Percentiles rank a stretch among this genome's conserved stretches.
Evolutionary conservation across 139 green algal species (phyloP).

Genomic region (Spirogloea muscicola): DNA sequence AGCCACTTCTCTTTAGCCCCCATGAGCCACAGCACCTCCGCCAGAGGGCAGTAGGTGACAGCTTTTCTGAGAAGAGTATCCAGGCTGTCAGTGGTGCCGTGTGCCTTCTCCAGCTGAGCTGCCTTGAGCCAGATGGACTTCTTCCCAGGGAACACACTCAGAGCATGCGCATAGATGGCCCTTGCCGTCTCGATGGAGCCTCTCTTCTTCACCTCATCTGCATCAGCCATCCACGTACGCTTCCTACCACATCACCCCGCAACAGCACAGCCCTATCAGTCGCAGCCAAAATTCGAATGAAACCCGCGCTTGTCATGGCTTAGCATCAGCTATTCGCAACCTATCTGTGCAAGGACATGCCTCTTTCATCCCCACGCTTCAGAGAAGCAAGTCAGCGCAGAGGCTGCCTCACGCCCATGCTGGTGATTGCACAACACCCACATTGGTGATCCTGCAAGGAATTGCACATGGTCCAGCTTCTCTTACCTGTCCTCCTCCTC

Average conservation of each 20-base stretch:
- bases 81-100: constrained; percentile 68
- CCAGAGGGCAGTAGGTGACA: constrained; percentile 84
- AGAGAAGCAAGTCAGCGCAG: too few species aligned
- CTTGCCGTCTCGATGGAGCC: constrained; percentile 81
- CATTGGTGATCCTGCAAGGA: too few species aligned
- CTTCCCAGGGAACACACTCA: constrained; percentile 72
- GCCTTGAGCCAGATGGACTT: constrained; percentile 78
- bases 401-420: too few species aligned
- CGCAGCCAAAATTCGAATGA: too few species aligned
- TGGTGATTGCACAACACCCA: too few species aligned
- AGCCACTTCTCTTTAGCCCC: constrained; percentile 94
- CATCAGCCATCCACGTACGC: constrained; percentile 87
- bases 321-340: too few species aligned
- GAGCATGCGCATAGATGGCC: constrained; percentile 74
- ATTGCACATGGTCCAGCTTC: too few species aligned
- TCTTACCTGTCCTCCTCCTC: constrained; percentile 90
- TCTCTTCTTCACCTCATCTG: constrained; percentile 65
- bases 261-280: too few species aligned
- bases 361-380: too few species aligned
- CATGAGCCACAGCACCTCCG: constrained; percentile 97
- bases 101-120: constrained; percentile 85
- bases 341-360: too few species aligned
- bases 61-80: constrained; percentile 77
- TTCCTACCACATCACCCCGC: too few species aligned
- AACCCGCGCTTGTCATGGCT: too few species aligned